Percentiles rank a stretch among this genome's conserved stretches.
Evolutionary conservation across 768 basidiomycete species (phyloP).

Genomic region (Mycena venus): DNA sequence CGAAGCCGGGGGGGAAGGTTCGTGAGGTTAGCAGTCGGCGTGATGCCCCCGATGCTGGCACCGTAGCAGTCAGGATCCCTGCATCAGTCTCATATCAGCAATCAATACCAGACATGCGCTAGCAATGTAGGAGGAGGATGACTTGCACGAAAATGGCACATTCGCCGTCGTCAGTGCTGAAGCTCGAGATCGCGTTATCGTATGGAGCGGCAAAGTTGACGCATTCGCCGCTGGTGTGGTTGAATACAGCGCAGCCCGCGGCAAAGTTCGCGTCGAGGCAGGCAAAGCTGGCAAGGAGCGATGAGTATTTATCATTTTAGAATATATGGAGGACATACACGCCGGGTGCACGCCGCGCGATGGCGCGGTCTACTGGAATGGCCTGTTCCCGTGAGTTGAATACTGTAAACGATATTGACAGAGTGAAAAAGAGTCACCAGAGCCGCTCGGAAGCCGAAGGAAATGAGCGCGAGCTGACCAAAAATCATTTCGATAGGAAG

Average conservation of each 20-base stretch:
- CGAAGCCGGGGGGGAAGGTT: constrained; percentile 4
- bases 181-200: constrained; percentile 5
- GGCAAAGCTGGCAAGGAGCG: constrained; percentile 9
- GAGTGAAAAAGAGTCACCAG: background rate
- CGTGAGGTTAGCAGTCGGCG: background rate
- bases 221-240: constrained; percentile 5
- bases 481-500: background rate
- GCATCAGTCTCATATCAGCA: background rate
- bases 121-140: background rate
- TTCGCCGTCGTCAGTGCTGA: constrained; percentile 1
- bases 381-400: background rate
- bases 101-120: background rate
- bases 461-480: background rate
- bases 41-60: background rate
- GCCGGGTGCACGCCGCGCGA: background rate
- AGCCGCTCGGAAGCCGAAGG: background rate
- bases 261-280: constrained; percentile 3
- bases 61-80: constrained; percentile 8
- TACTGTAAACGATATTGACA: background rate
- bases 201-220: constrained; percentile 1
- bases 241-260: background rate
- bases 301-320: constrained; percentile 6
- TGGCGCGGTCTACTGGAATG: background rate
- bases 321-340: constrained; percentile 4
- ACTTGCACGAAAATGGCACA: constrained; percentile 3